These are phyloP conservation scores for Teratosphaeria gauchensis DNA, from an alignment of 2,329 filamentous ascomycete species.

Conservation along the genomic window DNA sequence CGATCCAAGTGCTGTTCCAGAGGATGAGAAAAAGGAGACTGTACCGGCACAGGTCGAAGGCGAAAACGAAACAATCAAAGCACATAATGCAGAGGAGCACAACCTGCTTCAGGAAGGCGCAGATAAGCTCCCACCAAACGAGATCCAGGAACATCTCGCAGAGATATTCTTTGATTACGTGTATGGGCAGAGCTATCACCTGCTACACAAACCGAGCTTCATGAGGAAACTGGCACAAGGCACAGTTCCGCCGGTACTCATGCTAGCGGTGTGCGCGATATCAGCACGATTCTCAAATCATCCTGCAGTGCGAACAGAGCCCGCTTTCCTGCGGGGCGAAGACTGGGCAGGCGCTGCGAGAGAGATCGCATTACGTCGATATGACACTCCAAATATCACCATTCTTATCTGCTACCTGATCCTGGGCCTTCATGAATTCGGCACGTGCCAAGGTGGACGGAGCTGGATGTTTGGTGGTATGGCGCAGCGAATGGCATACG, in stretches of 20 bases:
- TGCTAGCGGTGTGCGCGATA: slow-evolving; percentile 88
- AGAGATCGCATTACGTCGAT: slow-evolving; percentile 75
- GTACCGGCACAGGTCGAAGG: not conserved
- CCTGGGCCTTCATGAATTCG: slow-evolving; percentile 87
- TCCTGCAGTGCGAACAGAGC: slow-evolving; percentile 64
- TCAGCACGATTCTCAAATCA: slow-evolving; percentile 92
- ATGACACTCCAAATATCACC: slow-evolving; percentile 92
- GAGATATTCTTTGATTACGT: slow-evolving; percentile 94
- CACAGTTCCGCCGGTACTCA: slow-evolving; percentile 76
- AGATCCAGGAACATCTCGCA: slow-evolving; percentile 85
- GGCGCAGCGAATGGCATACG: slow-evolving; percentile 94
- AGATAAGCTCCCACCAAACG: slow-evolving; percentile 71
- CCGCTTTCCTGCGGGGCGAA: slow-evolving; percentile 79
- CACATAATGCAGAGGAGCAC: slow-evolving; percentile 56
- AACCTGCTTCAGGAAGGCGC: slow-evolving; percentile 71
- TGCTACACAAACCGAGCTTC: slow-evolving; percentile 94
- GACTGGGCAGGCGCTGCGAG: slow-evolving; percentile 83
- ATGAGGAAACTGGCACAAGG: slow-evolving; percentile 78
- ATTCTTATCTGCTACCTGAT: slow-evolving; percentile 85
- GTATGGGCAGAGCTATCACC: slow-evolving; percentile 88
- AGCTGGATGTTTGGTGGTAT: slow-evolving; percentile 95
- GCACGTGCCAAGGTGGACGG: slow-evolving; percentile 88
- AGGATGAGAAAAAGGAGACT: slow-evolving; percentile 35
- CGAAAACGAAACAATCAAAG: slow-evolving; percentile 6
- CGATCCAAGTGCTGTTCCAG: slow-evolving; percentile 38